Evolutionary conservation across 768 basidiomycete genomes (phyloP).

Genomic region (Psilocybe sp.): DNA sequence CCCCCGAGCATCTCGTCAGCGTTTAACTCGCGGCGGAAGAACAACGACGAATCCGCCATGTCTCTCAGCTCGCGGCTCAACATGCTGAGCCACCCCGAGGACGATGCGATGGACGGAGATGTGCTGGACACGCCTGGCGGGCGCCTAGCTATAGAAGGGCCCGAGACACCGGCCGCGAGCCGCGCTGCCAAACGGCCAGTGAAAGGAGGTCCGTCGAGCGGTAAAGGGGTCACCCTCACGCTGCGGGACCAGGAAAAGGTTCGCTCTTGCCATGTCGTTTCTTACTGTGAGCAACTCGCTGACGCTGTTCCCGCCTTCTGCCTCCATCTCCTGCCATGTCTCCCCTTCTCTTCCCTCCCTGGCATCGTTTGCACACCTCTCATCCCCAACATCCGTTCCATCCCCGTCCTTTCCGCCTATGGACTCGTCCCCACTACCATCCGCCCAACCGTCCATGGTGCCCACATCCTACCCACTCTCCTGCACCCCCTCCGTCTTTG

Average conservation of each 20-base stretch:
- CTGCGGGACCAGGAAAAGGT: slow-evolving; percentile 97
- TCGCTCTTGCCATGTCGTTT: slow-evolving; percentile 13
- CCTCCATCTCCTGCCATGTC: no score
- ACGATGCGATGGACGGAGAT: slow-evolving; percentile 32
- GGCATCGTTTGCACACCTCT: not conserved
- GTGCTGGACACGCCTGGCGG: slow-evolving; percentile 53
- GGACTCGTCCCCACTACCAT: no score
- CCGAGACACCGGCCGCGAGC: slow-evolving; percentile 45
- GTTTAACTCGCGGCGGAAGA: slow-evolving; percentile 30
- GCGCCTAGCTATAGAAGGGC: slow-evolving; percentile 40
- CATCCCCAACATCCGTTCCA: not conserved
- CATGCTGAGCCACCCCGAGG: slow-evolving; percentile 29
- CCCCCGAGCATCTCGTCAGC: slow-evolving; percentile 30
- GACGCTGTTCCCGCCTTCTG: no score
- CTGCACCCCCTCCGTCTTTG: not conserved
- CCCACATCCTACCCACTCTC: not conserved
- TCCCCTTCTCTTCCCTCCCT: not conserved
- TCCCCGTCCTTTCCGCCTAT: not conserved
- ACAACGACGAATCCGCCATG: slow-evolving; percentile 35
- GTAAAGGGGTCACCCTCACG: slow-evolving; percentile 59
- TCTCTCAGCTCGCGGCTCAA: slow-evolving; percentile 36
- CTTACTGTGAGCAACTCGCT: not conserved
- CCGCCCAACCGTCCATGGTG: no score
- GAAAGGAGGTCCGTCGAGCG: slow-evolving; percentile 39
- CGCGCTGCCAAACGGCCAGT: slow-evolving; percentile 27